Evolutionary conservation across 352 stramenopile genomes (phyloP).

Genomic region (Phytophthora boehmeriae): DNA sequence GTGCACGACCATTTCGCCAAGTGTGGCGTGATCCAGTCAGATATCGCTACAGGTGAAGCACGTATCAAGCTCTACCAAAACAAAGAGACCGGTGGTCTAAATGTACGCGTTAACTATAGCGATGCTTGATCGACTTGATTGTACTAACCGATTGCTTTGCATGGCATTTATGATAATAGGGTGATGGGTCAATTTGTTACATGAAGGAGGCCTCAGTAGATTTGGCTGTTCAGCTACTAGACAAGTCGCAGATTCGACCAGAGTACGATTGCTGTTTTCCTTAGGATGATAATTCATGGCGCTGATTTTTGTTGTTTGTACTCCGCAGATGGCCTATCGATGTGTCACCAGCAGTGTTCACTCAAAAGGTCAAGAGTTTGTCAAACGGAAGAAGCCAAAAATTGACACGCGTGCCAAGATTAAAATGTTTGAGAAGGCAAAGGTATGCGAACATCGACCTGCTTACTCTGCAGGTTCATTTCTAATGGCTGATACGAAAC

Average conservation of each 20-base stretch:
- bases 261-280: slow-evolving; percentile 56
- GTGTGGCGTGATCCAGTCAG: slow-evolving; percentile 94
- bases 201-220: slow-evolving; percentile 96
- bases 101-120: slow-evolving; percentile 52
- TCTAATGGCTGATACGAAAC: neutral
- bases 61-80: slow-evolving; percentile 97
- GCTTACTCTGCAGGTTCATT: slow-evolving; percentile 2
- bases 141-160: neutral
- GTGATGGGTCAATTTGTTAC: slow-evolving; percentile 96
- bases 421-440: slow-evolving; percentile 88
- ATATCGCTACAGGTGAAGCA: slow-evolving; percentile 91
- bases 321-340: slow-evolving; percentile 68
- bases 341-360: slow-evolving; percentile 83
- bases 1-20: slow-evolving; percentile 94
- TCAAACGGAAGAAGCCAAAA: slow-evolving; percentile 81
- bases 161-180: slow-evolving; percentile 42
- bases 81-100: slow-evolving; percentile 87
- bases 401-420: slow-evolving; percentile 87
- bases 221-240: slow-evolving; percentile 93
- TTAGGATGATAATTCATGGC: slow-evolving; percentile 31
- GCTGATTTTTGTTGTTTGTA: slow-evolving; percentile 7
- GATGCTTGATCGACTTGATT: neutral
- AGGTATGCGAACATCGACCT: slow-evolving; percentile 40
- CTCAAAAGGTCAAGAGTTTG: slow-evolving; percentile 87
- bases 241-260: slow-evolving; percentile 87